These are phyloP conservation scores for Tremella yokohamensis DNA, from an alignment of 768 basidiomycete genomes.

Conservation along the genomic window DNA sequence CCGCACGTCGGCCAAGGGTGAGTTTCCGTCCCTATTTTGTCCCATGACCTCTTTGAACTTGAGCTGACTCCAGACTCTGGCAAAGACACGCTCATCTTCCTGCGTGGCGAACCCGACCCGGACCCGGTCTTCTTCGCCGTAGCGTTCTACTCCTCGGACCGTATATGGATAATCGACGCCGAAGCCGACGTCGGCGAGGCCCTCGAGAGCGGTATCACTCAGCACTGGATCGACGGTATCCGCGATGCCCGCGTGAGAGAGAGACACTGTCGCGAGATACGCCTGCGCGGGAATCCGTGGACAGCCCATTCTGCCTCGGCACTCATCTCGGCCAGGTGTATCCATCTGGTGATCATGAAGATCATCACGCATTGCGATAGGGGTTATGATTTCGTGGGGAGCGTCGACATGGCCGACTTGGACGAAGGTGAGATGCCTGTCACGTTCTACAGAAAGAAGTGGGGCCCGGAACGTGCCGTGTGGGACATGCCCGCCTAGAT, in stretches of 20 bases:
- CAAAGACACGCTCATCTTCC: slow-evolving; percentile 41
- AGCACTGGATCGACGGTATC: slow-evolving; percentile 36
- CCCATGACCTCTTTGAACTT: not conserved
- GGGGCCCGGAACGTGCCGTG: slow-evolving; percentile 9
- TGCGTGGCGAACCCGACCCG: slow-evolving; percentile 36
- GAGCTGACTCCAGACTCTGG: slow-evolving; percentile 30
- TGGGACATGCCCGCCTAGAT: slow-evolving; percentile 7
- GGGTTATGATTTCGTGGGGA: slow-evolving; percentile 42
- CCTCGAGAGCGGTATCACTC: slow-evolving; percentile 38
- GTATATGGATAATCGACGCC: slow-evolving; percentile 47
- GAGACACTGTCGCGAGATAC: slow-evolving; percentile 42
- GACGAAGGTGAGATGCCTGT: slow-evolving; percentile 43
- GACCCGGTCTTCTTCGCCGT: slow-evolving; percentile 44
- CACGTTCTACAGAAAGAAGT: slow-evolving; percentile 29
- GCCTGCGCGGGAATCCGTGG: slow-evolving; percentile 39
- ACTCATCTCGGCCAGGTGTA: slow-evolving; percentile 39
- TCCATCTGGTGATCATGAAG: slow-evolving; percentile 43
- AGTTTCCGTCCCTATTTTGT: not conserved
- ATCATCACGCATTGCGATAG: slow-evolving; percentile 25
- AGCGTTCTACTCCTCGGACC: slow-evolving; percentile 36
- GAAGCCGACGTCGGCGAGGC: slow-evolving; percentile 42
- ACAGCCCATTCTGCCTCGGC: slow-evolving; percentile 35
- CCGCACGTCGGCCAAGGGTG: slow-evolving; percentile 41
- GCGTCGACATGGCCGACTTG: slow-evolving; percentile 40
- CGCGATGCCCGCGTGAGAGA: slow-evolving; percentile 38